Conservation (phyloP, 495 filamentous ascomycete genomes). For the Podospora tetraspora region DNA sequence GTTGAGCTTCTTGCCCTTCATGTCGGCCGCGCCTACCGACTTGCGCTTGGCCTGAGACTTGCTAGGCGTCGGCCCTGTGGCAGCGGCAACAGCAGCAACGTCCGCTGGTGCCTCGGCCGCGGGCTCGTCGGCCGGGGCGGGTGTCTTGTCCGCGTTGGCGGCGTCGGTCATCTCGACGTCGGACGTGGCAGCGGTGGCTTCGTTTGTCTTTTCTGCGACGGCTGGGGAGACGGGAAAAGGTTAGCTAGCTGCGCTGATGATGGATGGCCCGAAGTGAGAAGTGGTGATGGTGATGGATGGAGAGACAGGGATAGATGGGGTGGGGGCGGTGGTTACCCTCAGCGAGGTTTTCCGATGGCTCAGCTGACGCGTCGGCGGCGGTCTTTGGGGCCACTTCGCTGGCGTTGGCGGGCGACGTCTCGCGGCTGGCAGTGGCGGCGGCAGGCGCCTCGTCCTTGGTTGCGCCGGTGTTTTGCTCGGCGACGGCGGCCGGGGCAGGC, state of each 20-base stretch:
- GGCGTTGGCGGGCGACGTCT: slow-evolving; percentile 18
- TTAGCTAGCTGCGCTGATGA: slow-evolving; percentile 16
- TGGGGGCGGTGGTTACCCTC: slow-evolving; percentile 14
- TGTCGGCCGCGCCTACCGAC: slow-evolving; percentile 60
- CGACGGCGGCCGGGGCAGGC: slow-evolving; percentile 5
- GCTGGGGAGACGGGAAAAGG: background rate
- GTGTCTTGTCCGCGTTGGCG: slow-evolving; percentile 16
- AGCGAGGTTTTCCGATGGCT: slow-evolving; percentile 20
- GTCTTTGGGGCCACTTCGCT: slow-evolving; percentile 4
- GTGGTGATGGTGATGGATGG: background rate
- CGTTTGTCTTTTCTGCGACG: slow-evolving; percentile 25
- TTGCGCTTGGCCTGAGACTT: slow-evolving; percentile 55
- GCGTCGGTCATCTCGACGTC: slow-evolving; percentile 39
- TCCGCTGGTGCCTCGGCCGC: background rate
- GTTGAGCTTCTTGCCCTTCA: slow-evolving; percentile 74
- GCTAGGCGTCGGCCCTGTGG: slow-evolving; percentile 25
- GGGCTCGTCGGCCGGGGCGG: slow-evolving; percentile 20
- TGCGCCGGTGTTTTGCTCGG: slow-evolving; percentile 1
- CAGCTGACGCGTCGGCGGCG: background rate
- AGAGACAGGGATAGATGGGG: background rate
- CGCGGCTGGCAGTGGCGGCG: slow-evolving; percentile 23
- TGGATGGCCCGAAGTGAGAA: background rate
- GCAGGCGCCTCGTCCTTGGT: slow-evolving; percentile 20
- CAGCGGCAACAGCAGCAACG: slow-evolving; percentile 8
- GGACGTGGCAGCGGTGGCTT: slow-evolving; percentile 25